Evolutionary conservation across 2,329 filamentous ascomycete genomes (phyloP).

Genomic region (Fusarium sp.): DNA sequence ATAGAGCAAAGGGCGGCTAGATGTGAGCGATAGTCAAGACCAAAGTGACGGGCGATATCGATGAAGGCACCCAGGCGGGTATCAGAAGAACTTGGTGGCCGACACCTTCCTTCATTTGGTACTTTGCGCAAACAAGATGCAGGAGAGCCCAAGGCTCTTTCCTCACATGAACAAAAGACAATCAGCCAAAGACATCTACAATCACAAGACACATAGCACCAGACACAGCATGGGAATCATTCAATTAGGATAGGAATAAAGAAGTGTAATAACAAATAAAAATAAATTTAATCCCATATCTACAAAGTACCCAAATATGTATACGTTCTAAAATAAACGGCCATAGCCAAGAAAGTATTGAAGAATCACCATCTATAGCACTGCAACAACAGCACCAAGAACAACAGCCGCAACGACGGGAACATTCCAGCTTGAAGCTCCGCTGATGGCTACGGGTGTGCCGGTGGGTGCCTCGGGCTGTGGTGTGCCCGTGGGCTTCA

Average conservation of each 20-base stretch:
- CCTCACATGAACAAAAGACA: no score
- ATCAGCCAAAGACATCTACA: no score
- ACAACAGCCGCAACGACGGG: slow-evolving; percentile 24
- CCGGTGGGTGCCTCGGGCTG: slow-evolving; percentile 14
- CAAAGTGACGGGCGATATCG: no score
- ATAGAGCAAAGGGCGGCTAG: no score
- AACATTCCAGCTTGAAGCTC: slow-evolving; percentile 25
- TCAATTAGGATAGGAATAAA: no score
- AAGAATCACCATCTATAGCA: slow-evolving; percentile 19
- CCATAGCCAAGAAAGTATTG: slow-evolving; percentile 26
- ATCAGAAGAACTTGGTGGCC: no score
- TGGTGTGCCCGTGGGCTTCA: slow-evolving; percentile 27
- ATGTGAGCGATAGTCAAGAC: no score
- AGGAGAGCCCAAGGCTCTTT: no score
- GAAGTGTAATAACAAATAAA: slow-evolving; percentile 6
- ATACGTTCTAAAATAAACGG: slow-evolving; percentile 17
- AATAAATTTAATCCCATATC: slow-evolving; percentile 15
- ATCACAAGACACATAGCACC: neutral
- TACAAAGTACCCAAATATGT: slow-evolving; percentile 21
- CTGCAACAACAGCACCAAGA: slow-evolving; percentile 24
- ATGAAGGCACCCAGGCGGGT: no score
- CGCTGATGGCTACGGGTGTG: slow-evolving; percentile 21
- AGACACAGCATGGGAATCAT: no score
- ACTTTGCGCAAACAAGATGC: no score
- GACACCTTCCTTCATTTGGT: no score